phyloP scores from a whole-genome alignment of 345 rosid species.

The Citrus inodora region DNA sequence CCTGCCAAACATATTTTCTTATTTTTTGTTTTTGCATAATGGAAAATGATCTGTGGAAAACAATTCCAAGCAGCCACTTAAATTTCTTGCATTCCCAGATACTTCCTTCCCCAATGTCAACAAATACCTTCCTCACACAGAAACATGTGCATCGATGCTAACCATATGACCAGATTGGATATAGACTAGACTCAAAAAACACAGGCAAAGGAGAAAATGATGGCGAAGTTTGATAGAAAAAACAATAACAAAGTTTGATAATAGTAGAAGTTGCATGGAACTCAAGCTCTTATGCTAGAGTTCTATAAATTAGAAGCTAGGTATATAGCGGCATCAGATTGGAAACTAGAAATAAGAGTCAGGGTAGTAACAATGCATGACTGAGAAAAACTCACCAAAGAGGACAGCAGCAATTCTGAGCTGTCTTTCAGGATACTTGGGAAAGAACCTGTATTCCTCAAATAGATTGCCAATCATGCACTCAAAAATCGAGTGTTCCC shows the following conservation, averaged over 20 bases:
- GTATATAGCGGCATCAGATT: neutral
- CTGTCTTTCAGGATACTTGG: conserved; percentile 95
- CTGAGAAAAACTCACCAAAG: conserved; percentile 59
- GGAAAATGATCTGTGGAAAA: too few relatives aligned
- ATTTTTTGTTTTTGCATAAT: too few relatives aligned
- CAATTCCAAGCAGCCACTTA: too few relatives aligned
- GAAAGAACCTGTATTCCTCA: conserved; percentile 93
- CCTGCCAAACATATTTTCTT: too few relatives aligned
- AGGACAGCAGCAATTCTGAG: conserved; percentile 88
- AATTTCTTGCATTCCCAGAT: neutral
- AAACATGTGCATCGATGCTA: neutral
- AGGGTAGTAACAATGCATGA: neutral
- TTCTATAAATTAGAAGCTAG: neutral
- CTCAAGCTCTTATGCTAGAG: neutral
- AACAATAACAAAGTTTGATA: neutral
- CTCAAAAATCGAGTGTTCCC: conserved; percentile 86
- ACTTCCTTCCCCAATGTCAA: neutral
- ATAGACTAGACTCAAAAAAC: neutral
- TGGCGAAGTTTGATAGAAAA: too few relatives aligned
- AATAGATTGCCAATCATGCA: conserved; percentile 96
- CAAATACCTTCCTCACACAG: neutral
- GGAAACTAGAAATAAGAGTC: neutral
- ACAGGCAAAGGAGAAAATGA: neutral
- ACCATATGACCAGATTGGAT: neutral
- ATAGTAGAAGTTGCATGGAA: neutral